phyloP scores from a whole-genome alignment of 1,284 basidiomycete species.

The Microbotryum saponariae region DNA sequence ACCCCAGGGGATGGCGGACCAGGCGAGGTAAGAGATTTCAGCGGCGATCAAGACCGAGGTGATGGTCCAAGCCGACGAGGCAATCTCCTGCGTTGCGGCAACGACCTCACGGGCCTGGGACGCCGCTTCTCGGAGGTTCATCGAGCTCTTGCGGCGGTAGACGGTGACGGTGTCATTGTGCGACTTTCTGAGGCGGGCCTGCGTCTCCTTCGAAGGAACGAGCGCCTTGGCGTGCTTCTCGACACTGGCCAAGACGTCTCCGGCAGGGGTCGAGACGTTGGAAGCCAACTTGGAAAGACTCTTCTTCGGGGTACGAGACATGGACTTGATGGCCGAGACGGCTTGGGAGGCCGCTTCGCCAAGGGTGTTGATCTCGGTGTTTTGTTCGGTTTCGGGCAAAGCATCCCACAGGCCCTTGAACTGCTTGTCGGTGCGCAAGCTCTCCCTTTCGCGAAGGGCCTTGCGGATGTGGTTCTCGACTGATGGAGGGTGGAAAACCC shows the following conservation, averaged over 20 bases:
- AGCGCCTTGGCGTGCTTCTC: no score
- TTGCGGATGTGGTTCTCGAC: slow-evolving; percentile 5
- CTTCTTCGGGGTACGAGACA: no score
- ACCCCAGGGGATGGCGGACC: slow-evolving; percentile 15
- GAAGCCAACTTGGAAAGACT: no score
- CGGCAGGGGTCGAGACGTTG: no score
- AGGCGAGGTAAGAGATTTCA: slow-evolving; percentile 18
- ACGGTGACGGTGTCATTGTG: neutral
- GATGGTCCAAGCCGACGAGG: slow-evolving; percentile 17
- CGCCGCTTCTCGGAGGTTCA: slow-evolving; percentile 9
- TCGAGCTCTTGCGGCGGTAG: neutral
- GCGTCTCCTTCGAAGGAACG: no score
- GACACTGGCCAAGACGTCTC: no score
- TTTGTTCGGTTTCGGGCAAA: slow-evolving; percentile 11
- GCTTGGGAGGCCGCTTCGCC: no score
- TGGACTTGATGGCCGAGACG: no score
- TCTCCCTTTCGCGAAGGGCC: slow-evolving; percentile 1
- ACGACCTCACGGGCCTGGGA: slow-evolving; percentile 1
- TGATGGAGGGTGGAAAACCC: no score
- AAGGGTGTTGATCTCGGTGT: no score
- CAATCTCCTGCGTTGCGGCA: slow-evolving; percentile 11
- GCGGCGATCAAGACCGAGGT: slow-evolving; percentile 10
- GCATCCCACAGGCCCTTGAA: slow-evolving; percentile 14
- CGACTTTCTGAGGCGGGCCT: neutral
- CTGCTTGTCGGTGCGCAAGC: slow-evolving; percentile 2